phyloP scores from a whole-genome alignment of 1,139 yeast species.

The Sugiyamaella xylanicola region DNA sequence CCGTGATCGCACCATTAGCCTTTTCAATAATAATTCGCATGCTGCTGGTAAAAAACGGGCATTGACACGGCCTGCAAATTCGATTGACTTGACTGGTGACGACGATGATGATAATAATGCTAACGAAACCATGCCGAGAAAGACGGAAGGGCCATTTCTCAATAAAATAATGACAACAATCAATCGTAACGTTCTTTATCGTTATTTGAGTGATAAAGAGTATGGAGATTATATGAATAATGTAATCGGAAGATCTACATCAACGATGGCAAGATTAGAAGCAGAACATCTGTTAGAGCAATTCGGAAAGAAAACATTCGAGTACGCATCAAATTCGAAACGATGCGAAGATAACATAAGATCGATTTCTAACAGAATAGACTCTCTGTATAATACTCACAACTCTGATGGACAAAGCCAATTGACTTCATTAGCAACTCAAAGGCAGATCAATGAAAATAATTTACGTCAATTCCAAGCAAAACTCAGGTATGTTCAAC shows the following conservation, averaged over 20 bases:
- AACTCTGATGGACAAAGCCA: too few species aligned
- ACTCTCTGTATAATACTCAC: too few species aligned
- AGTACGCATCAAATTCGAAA: neutral
- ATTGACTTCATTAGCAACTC: neutral
- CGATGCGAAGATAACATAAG: neutral
- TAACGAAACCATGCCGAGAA: neutral
- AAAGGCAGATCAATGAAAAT: neutral
- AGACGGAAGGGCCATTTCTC: neutral
- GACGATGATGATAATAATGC: constrained; percentile 8
- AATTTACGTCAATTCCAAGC: neutral
- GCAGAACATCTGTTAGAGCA: neutral
- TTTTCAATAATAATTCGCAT: neutral
- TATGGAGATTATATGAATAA: neutral
- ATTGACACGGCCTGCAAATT: constrained; percentile 2
- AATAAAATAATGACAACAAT: neutral
- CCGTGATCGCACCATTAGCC: neutral
- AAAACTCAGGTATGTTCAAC: neutral
- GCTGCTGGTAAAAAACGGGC: constrained; percentile 11
- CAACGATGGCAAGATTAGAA: neutral
- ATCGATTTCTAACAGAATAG: neutral
- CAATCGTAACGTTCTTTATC: neutral
- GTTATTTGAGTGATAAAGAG: neutral
- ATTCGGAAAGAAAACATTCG: neutral
- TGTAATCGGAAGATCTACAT: neutral
- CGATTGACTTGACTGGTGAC: constrained; percentile 20